Evolutionary conservation across 1,284 basidiomycete species (phyloP), one percentile per base, ranked within the genome.

Genomic region (Trametes sp.): DNA sequence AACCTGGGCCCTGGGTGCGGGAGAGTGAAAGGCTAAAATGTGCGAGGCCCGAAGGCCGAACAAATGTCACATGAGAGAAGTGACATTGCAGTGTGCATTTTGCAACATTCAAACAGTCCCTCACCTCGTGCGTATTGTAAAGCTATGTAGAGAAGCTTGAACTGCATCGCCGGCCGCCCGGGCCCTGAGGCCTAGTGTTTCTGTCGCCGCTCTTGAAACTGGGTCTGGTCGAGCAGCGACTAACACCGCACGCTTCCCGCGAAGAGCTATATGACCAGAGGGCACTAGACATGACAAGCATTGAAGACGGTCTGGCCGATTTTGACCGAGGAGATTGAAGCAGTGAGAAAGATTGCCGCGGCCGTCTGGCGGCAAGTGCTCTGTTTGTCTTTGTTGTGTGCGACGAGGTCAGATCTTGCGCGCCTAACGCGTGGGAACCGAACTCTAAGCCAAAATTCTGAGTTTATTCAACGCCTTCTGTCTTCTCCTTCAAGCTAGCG

Each of bases 321-420:
- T 4, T 45, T 6, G 42, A 45, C 24, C 21, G 24, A 24, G 21
- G 42, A 41, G 38, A 36, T 33, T 13, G 31, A 4, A 14, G 36
- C 8, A 38, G 36, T 7, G 38, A 19, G n/a, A 41, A 19, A 41
- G 14, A n/a, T 19, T 6, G 38, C 38, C 14, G 38, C 14, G 38
- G 38, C 13, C 9, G 9, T 44, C 38, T 19, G 38, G 21, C 11
- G 11, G 21, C 2, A 7, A 21, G 5, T 2, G 45, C 26, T 10
- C 31, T 63, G 57, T 65, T 65, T 68, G 57, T 38, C n/a, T 54
- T 16, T 66, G 65, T 63, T 66, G 54, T 58, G 38, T 6, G 33
- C 56, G 44, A 33, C 62, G 52, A 45, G 21, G n/a, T n/a, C n/a
- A n/a, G 33, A 52, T 33, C 36, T 24, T 26, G 16, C 23, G 28